phyloP scores from a whole-genome alignment of 768 basidiomycete species.

The Lactarius trivialis region DNA sequence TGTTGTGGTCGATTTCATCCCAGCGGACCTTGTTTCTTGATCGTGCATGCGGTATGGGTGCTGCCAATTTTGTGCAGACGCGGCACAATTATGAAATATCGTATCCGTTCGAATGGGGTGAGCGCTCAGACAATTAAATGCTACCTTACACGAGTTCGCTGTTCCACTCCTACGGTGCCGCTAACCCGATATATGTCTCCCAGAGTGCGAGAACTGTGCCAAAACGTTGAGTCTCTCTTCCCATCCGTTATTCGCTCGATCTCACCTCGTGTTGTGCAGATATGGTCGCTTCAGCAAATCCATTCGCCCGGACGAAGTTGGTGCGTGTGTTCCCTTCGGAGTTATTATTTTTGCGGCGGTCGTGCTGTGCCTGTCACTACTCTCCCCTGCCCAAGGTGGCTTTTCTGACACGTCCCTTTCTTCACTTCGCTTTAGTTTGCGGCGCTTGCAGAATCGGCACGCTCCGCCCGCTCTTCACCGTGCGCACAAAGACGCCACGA shows the following conservation, averaged over 20 bases:
- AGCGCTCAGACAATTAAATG: slow-evolving; percentile 26
- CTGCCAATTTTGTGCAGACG: slow-evolving; percentile 33
- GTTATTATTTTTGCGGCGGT: no score
- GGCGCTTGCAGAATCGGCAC: slow-evolving; percentile 56
- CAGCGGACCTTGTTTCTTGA: not conserved
- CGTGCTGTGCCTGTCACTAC: not conserved
- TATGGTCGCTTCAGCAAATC: slow-evolving; percentile 74
- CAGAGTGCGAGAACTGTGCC: slow-evolving; percentile 58
- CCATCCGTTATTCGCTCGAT: not conserved
- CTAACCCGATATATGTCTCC: slow-evolving; percentile 10
- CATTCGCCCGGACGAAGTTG: slow-evolving; percentile 55
- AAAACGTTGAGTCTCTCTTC: slow-evolving; percentile 44
- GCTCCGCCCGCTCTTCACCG: slow-evolving; percentile 50
- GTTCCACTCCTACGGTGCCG: slow-evolving; percentile 9
- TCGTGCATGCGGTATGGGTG: not conserved
- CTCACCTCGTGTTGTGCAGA: slow-evolving; percentile 30
- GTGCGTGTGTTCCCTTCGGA: slow-evolving; percentile 37
- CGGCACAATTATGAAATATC: slow-evolving; percentile 70
- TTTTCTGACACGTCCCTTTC: not conserved
- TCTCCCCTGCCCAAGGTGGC: not conserved
- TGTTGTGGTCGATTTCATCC: not conserved
- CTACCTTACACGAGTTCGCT: not conserved
- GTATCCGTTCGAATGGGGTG: slow-evolving; percentile 70
- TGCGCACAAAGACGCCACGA: slow-evolving; percentile 13
- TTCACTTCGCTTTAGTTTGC: slow-evolving; percentile 43